Evolutionary conservation across 2,329 filamentous ascomycete genomes (phyloP).

Genomic region (Penicillium sp.): DNA sequence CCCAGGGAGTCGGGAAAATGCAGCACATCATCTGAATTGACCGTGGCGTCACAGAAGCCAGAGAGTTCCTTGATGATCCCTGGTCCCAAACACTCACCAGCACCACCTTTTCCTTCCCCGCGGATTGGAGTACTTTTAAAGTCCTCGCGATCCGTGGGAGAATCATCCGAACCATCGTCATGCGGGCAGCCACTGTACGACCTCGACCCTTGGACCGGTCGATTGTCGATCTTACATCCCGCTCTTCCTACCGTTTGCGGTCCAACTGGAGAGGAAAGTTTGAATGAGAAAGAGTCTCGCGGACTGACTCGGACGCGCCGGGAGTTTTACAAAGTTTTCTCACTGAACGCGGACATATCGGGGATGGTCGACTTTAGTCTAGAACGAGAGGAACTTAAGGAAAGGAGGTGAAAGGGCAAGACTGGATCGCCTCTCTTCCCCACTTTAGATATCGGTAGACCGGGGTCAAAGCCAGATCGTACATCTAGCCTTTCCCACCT

Average conservation of each 20-base stretch:
- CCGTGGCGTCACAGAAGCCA: constrained; percentile 3
- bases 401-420: too few relatives aligned
- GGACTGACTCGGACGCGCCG: too few relatives aligned
- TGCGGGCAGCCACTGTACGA: constrained; percentile 5
- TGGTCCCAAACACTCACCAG: too few relatives aligned
- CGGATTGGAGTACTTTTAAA: constrained; percentile 12
- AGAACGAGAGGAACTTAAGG: neutral
- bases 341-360: neutral
- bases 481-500: neutral
- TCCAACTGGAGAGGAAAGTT: constrained; percentile 1
- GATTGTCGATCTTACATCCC: constrained; percentile 16
- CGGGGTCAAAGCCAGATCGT: neutral
- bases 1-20: too few relatives aligned
- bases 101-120: too few relatives aligned
- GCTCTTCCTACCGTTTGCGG: constrained; percentile 15
- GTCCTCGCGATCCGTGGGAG: constrained; percentile 16
- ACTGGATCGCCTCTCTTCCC: too few relatives aligned
- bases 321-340: too few relatives aligned
- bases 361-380: neutral
- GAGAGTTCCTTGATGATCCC: too few relatives aligned
- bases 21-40: constrained; percentile 6
- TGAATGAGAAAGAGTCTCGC: constrained; percentile 8
- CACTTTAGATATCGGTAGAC: neutral
- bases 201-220: neutral
- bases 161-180: constrained; percentile 8